A percentile compares a stretch with the other conserved stretches of the same genome.
Evolutionary conservation across 2,329 filamentous ascomycete genomes (phyloP).

Genomic region (Claviceps purpurea): DNA sequence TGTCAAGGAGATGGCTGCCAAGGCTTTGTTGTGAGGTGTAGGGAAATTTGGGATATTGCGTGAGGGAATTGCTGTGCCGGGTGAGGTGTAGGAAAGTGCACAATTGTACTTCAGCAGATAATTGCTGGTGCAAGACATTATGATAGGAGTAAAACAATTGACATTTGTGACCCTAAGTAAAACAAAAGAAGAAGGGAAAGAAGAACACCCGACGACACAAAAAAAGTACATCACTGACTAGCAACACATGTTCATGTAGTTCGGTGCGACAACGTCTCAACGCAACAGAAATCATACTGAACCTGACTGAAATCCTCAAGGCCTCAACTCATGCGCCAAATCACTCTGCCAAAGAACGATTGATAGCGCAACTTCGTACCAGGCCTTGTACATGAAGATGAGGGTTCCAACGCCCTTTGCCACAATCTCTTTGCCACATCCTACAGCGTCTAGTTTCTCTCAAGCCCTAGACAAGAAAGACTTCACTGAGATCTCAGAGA

Average conservation of each 20-base stretch:
- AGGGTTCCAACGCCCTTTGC: background rate
- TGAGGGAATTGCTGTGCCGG: too few species aligned
- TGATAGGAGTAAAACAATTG: background rate
- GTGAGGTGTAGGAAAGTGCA: too few species aligned
- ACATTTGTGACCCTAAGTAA: background rate
- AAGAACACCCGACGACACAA: background rate
- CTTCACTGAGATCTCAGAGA: background rate
- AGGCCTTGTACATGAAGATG: background rate
- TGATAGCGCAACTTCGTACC: background rate
- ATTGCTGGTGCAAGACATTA: background rate
- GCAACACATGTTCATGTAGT: background rate
- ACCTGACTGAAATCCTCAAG: background rate
- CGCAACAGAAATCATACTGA: background rate
- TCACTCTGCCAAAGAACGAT: background rate
- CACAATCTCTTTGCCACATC: too few species aligned
- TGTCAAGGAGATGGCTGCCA: conserved; percentile 70
- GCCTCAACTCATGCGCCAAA: background rate
- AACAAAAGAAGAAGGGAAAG: background rate
- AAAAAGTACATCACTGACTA: conserved; percentile 1
- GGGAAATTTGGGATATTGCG: background rate
- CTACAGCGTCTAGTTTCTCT: too few species aligned
- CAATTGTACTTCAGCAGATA: too few species aligned
- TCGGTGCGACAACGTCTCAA: background rate
- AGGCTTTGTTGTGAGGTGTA: conserved; percentile 39
- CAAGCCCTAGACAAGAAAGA: background rate